Base-by-base conservation (phyloP, 257 asterid species). In the Eustoma russellianum region DNA sequence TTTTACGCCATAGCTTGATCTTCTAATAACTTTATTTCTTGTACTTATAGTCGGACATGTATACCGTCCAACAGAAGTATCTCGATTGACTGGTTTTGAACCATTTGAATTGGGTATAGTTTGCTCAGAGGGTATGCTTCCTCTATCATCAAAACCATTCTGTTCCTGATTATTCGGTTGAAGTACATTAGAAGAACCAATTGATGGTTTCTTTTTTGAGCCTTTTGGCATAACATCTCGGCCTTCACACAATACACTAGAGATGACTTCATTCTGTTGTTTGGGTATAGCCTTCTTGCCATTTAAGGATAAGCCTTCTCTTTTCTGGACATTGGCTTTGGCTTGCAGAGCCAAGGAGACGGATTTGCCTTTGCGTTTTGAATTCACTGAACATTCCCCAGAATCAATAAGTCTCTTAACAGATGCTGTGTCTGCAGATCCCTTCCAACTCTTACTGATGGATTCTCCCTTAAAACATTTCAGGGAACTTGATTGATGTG, bases 301-400 rank as follows among this genome's bases (percentile, higher is more conserved):
- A 57, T 40, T 57, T 47, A 48, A 28, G 51, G 43, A 38, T 49
- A 74, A 45, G 47, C 84, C 79, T 70, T 74, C 95, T 76, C 95
- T 66, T 79, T 82, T 88, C 80, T 74, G 90, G 61, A 88, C 93
- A 65, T 88, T 88, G 38, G 77, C 86, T 73, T 85, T 92, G 44
- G 99, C 96, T 70, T 78, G 97, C 60, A 87, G 59, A 49, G 96
- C 98, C 45, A 91, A 92, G 11, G 98, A 87, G 41, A 91, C 62
- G 35, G 97, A 79, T 67, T 83, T 91, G 18, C 78, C 92, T 63
- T 66, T 83, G 52, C 60, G 55, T 56, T 71, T 77, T 33, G 38
- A 55, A 54, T 63, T 66, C n/a, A 52, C 38, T 6, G 75, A 66
- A 59, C 77, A 62, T 54, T 73, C 85, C 35, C 73, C 88, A 11